phyloP scores from a whole-genome alignment of 306 rosid genomes.

The Begonia peltatifolia region DNA sequence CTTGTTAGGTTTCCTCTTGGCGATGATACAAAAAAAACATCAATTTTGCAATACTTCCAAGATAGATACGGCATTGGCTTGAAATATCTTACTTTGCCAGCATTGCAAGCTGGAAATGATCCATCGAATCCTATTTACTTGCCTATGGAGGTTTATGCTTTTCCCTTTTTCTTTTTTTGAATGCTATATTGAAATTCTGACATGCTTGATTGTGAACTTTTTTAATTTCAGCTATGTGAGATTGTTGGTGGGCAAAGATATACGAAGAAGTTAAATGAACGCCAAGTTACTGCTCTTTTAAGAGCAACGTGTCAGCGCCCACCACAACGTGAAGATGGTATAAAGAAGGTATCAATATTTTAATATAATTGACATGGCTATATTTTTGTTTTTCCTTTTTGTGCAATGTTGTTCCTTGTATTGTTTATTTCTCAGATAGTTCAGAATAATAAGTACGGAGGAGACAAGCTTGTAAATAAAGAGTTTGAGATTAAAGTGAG shows the following conservation, averaged over 20 bases:
- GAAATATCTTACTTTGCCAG: slow-evolving; percentile 25
- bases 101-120: slow-evolving; percentile 60
- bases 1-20: slow-evolving; percentile 58
- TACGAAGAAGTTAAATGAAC: slow-evolving; percentile 36
- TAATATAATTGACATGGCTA: not conserved
- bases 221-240: slow-evolving; percentile 25
- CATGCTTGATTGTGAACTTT: not conserved
- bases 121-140: slow-evolving; percentile 29
- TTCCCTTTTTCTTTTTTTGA: not conserved
- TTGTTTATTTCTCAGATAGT: slow-evolving; percentile 16
- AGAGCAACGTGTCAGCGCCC: slow-evolving; percentile 75
- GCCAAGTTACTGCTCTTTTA: slow-evolving; percentile 37
- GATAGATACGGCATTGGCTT: slow-evolving; percentile 26
- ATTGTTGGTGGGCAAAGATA: slow-evolving; percentile 62
- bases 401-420: not conserved
- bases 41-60: slow-evolving; percentile 34
- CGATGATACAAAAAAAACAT: slow-evolving; percentile 6
- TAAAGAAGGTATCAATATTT: slow-evolving; percentile 16
- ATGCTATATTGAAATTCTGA: not conserved
- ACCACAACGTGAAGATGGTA: not conserved
- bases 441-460: slow-evolving; percentile 8
- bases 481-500: slow-evolving; percentile 41
- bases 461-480: slow-evolving; percentile 5
- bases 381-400: not conserved
- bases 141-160: slow-evolving; percentile 62